Evolutionary conservation across 306 rosid genomes (phyloP), one percentile per base, ranked within the genome.

Genomic region (Pachyrhizus erosus): DNA sequence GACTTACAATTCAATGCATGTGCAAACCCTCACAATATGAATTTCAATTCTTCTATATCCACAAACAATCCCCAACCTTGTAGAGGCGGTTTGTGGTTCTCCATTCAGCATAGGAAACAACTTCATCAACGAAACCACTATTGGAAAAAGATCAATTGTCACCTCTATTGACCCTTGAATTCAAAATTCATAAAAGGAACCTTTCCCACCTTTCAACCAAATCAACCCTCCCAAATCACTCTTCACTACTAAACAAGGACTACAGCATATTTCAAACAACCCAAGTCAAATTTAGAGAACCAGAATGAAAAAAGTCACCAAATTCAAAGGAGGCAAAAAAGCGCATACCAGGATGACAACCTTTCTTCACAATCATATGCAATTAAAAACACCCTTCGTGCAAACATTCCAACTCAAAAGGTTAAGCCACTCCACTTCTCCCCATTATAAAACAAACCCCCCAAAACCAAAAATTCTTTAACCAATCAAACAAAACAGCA

Each of bases 61-160:
- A 87, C 79, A 82, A 80, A 77, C 87, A 80, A 83, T 64, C 83
- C 70, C 86, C 61, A 58, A 82, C 33, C 31, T 24, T 27, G 82
- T 73, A 20, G 76, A 84, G 77, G 83, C 60, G 79, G 84, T 60
- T 51, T 74, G 51, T 73, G 82, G 81, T 70, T 68, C 70, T 69
- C 86, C 67, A 76, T 45, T 55, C 75, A 70, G 34, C 75, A 70
- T 7, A 71, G 39, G 73, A 82, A 70, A 72, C 57, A 83, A 61
- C 68, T 39, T 64, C 82, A 68, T 73, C 80, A 64, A 23, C 57
- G 0, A 73, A 40, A 75, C 71, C 74, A 58, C 70, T 26, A 61
- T 55, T 34, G 5, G 34, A 29, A 77, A 49, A 67, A 43, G 20
- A 46, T 27, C 77, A 69, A 72, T 26, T 7, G 73, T 61, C 80